Evolutionary conservation across 768 basidiomycete species (phyloP), one percentile per base, ranked within the genome.

Genomic region (Ramaria sp.): DNA sequence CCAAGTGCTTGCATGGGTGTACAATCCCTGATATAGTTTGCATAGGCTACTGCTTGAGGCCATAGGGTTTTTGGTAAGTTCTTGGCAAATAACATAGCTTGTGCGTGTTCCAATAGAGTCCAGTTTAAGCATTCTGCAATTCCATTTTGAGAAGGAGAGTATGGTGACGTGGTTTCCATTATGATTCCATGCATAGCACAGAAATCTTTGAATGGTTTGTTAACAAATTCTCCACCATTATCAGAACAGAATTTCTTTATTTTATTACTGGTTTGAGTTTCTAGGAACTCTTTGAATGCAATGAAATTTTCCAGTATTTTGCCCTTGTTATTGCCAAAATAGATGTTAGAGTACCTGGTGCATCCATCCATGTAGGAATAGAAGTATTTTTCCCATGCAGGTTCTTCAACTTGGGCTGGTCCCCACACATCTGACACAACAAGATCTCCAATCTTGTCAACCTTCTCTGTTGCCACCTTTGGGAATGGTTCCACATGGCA

Each of bases 81-180:
- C 22, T 32, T 24, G 15, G 48, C 47, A 22, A 36, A 49, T 15
- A 49, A 5, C 55, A 49, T 56, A 10, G 45, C 3, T 0, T 30
- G 22, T 1, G 45, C 47, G 15, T 3, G 15, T n/a, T 56, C 47
- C 2, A 49, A 10, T 27, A 56, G 20, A 3, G 47, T 49, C 18
- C 32, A 30, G 20, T 49, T 48, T 0, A 37, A 10, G 1, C 45
- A n/a, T 43, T 56, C 54, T 0, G 32, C 54, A 58, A 62, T 2
- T 62, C 66, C 68, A 55, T 73, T 74, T 27, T 73, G 69, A 0
- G 66, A 59, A 0, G 69, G 69, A 5, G 68, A 66, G 30, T 73
- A 71, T 2, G 69, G 71, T 2, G 64, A 64, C 0, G 65, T 69
- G 0, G 58, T 60, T 15, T 73, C 64, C 0, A 70, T 55, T 0